Evolutionary conservation across 768 basidiomycete genomes (phyloP).

Genomic region (Phaeolepiota aurea): DNA sequence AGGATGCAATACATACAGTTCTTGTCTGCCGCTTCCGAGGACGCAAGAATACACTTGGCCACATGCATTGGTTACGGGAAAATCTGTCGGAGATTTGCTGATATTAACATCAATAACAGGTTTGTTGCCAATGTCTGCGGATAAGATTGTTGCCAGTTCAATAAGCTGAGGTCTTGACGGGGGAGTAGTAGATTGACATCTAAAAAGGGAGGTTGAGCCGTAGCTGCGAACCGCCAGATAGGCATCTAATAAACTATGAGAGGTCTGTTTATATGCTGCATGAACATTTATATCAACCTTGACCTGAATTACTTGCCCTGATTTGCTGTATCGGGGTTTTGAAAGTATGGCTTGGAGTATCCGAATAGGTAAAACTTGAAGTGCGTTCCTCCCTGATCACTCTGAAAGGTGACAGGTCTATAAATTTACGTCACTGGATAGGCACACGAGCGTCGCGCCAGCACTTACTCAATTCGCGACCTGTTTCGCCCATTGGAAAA

Average conservation of each 20-base stretch:
- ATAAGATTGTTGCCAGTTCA: slow-evolving; percentile 28
- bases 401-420: slow-evolving; percentile 44
- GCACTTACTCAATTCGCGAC: slow-evolving; percentile 51
- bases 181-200: slow-evolving; percentile 12
- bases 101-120: slow-evolving; percentile 41
- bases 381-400: slow-evolving; percentile 13
- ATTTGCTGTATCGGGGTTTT: slow-evolving; percentile 67
- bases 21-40: slow-evolving; percentile 24
- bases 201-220: slow-evolving; percentile 31
- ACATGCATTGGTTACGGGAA: slow-evolving; percentile 36
- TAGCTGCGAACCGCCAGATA: slow-evolving; percentile 39
- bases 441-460: too few species aligned
- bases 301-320: slow-evolving; percentile 17
- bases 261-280: not conserved
- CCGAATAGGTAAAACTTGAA: slow-evolving; percentile 30
- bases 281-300: not conserved
- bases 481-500: slow-evolving; percentile 60
- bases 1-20: slow-evolving; percentile 28
- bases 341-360: slow-evolving; percentile 36
- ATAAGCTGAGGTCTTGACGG: slow-evolving; percentile 12
- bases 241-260: slow-evolving; percentile 11
- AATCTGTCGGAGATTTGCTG: slow-evolving; percentile 19
- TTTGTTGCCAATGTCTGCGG: slow-evolving; percentile 30
- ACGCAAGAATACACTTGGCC: slow-evolving; percentile 45
- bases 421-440: too few species aligned